These are phyloP conservation scores for Didymellaceae sp. DNA, from an alignment of 2,329 filamentous ascomycete genomes.

Conservation along the genomic window DNA sequence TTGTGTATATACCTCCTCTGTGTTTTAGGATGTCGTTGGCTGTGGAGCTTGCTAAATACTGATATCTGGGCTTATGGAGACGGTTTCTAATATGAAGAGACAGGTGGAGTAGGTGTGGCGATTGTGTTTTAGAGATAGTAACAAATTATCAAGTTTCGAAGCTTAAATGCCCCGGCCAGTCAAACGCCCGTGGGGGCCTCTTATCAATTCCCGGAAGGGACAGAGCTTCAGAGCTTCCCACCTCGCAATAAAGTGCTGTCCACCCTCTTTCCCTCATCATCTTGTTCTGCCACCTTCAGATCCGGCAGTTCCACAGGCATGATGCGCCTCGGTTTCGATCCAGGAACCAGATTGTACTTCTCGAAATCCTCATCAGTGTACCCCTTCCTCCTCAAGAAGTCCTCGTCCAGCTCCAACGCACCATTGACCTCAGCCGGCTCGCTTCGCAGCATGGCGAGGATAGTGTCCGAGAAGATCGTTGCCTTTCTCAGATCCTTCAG, in stretches of 20 bases:
- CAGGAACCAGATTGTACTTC: constrained; percentile 73
- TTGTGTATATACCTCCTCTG: no score
- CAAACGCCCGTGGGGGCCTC: no score
- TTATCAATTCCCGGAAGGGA: no score
- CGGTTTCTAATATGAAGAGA: no score
- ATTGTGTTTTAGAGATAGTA: no score
- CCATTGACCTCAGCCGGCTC: constrained; percentile 71
- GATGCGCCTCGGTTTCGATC: constrained; percentile 71
- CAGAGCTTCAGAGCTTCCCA: constrained; percentile 19
- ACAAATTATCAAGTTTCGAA: no score
- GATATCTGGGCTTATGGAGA: no score
- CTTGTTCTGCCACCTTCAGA: constrained; percentile 76
- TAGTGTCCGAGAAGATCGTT: constrained; percentile 79
- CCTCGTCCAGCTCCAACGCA: constrained; percentile 76
- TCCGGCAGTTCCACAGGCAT: constrained; percentile 76
- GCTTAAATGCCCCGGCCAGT: no score
- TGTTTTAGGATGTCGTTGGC: no score
- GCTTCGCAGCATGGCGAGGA: constrained; percentile 72
- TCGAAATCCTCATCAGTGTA: constrained; percentile 69
- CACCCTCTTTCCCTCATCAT: constrained; percentile 75
- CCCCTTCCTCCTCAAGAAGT: constrained; percentile 73
- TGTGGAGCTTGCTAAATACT: no score
- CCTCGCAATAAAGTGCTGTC: constrained; percentile 62
- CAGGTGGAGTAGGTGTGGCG: no score
- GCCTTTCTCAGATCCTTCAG: constrained; percentile 67